A percentile compares a stretch with the other conserved stretches of the same genome.
Conservation (phyloP, 352 stramenopile genomes). For the Pythium periplocum region DNA sequence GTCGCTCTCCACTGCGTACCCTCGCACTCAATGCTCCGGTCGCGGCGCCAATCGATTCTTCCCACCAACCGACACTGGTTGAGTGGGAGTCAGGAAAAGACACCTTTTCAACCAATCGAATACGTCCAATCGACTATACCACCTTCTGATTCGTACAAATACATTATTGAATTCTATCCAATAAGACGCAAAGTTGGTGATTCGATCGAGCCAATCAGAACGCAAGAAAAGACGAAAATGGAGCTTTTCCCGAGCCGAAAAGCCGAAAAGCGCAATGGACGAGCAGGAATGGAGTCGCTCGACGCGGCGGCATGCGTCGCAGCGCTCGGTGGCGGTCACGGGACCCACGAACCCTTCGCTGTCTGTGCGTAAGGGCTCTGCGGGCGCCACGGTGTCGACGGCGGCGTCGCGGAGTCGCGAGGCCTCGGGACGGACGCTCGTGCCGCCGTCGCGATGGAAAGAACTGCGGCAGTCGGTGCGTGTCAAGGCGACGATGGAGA, state of each 20-base stretch:
- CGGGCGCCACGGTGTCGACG: no score
- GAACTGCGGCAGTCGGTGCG: slow-evolving; percentile 61
- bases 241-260: not conserved
- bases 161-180: not conserved
- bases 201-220: no score
- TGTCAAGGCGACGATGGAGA: slow-evolving; percentile 47
- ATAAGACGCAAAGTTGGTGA: no score
- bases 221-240: no score
- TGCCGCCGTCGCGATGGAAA: slow-evolving; percentile 49
- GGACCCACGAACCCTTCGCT: not conserved
- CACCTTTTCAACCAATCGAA: slow-evolving; percentile 15
- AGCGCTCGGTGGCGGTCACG: not conserved
- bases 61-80: no score
- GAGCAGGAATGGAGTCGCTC: slow-evolving; percentile 15
- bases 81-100: no score
- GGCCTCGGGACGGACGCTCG: not conserved
- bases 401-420: no score
- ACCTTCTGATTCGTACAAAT: slow-evolving; percentile 5
- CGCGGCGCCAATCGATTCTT: no score
- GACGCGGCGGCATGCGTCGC: slow-evolving; percentile 12
- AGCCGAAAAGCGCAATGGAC: slow-evolving; percentile 17
- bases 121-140: not conserved
- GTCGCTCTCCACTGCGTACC: not conserved
- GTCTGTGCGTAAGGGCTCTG: no score
- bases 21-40: not conserved